These are phyloP conservation scores for Aspergillus viridinutans DNA, from an alignment of 2,329 filamentous ascomycete species.

Conservation along the genomic window DNA sequence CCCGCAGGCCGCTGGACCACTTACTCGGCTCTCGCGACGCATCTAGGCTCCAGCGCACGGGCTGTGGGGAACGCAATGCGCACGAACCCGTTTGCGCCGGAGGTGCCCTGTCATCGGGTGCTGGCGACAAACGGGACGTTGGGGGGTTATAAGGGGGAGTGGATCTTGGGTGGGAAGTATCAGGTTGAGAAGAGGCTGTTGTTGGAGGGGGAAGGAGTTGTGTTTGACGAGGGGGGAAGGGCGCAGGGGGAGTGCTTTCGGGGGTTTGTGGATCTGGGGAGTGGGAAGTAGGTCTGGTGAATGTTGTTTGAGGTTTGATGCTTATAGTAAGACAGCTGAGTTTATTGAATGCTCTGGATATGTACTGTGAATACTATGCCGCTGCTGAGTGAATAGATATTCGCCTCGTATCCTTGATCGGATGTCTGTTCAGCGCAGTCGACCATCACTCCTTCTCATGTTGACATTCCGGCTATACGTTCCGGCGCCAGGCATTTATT, in stretches of 20 bases:
- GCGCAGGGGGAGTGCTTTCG: constrained; percentile 29
- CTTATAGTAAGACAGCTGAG: neutral
- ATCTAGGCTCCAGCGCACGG: constrained; percentile 66
- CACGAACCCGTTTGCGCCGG: constrained; percentile 75
- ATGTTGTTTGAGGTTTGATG: neutral
- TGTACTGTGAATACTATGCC: neutral
- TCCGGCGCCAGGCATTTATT: neutral
- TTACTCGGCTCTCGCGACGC: constrained; percentile 66
- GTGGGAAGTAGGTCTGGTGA: neutral
- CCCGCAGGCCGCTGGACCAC: constrained; percentile 72
- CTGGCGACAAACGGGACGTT: constrained; percentile 64
- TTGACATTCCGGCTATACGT: neutral
- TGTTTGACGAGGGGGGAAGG: constrained; percentile 26
- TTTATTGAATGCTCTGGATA: neutral
- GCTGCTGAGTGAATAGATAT: neutral
- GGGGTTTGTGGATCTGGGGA: constrained; percentile 20
- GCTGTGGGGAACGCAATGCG: constrained; percentile 75
- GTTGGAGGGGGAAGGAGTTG: constrained; percentile 33
- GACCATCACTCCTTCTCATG: no score
- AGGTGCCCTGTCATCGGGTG: constrained; percentile 77
- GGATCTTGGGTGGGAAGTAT: constrained; percentile 34
- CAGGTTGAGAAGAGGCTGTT: constrained; percentile 36
- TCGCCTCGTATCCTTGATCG: neutral
- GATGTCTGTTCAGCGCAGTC: neutral
- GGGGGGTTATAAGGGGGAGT: constrained; percentile 49